Conservation (phyloP, 495 filamentous ascomycete species). For the Talaromyces stipitatus region DNA sequence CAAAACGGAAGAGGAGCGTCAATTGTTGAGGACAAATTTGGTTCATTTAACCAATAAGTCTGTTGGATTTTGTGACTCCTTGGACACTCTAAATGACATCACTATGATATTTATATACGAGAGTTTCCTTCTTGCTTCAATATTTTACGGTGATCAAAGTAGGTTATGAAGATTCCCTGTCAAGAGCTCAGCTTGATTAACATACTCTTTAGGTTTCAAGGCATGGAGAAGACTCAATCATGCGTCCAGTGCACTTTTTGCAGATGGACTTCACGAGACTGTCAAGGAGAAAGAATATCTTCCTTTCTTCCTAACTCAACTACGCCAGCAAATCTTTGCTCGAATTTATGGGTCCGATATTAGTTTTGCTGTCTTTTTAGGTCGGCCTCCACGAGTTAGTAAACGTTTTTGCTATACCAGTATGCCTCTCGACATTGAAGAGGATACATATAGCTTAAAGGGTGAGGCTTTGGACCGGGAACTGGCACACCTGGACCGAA, state of each 20-base stretch:
- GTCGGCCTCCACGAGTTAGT: conserved; percentile 35
- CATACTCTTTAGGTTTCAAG: conserved; percentile 26
- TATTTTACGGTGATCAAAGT: conserved; percentile 41
- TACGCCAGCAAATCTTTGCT: conserved; percentile 32
- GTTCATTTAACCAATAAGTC: conserved; percentile 7
- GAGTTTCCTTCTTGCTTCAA: conserved; percentile 37
- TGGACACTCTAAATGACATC: conserved; percentile 38
- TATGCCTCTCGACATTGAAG: conserved; percentile 6
- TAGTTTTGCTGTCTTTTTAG: conserved; percentile 36
- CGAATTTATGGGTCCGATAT: conserved; percentile 38
- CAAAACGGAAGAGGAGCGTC: conserved; percentile 7
- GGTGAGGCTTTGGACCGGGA: conserved; percentile 5
- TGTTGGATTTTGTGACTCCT: conserved; percentile 16
- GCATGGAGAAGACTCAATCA: conserved; percentile 37
- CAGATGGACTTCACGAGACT: conserved; percentile 36
- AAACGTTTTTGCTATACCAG: conserved; percentile 25
- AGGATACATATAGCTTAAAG: conserved; percentile 2
- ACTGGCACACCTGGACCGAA: conserved; percentile 1
- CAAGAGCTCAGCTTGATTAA: not conserved
- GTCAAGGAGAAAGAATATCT: conserved; percentile 18
- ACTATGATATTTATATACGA: conserved; percentile 37
- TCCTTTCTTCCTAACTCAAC: conserved; percentile 26
- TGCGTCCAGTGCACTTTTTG: conserved; percentile 34
- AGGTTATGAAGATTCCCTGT: not conserved
- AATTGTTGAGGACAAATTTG: conserved; percentile 5